Evolutionary conservation across 352 stramenopile genomes (phyloP).

Genomic region (Phytophthora hybrid): DNA sequence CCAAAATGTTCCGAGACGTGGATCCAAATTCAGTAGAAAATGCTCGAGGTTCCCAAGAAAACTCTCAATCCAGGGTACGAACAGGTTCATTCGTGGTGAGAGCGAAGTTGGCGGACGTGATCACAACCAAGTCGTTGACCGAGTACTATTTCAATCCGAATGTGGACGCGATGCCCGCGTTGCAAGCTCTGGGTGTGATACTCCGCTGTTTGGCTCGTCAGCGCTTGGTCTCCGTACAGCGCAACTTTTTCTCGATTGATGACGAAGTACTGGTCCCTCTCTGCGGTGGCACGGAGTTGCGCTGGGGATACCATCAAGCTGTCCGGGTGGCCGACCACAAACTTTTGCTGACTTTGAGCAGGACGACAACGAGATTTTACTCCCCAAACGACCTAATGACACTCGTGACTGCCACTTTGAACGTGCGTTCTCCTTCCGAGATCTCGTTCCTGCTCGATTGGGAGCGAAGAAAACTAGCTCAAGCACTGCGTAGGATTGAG

Average conservation of each 20-base stretch:
- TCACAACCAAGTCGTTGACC: background rate
- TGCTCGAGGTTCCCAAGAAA: background rate
- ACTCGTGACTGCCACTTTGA: background rate
- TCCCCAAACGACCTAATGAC: background rate
- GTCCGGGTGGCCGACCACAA: background rate
- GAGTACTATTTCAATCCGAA: background rate
- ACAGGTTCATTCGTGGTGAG: background rate
- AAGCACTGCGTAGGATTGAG: background rate
- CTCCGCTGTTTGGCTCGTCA: background rate
- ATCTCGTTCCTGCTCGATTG: background rate
- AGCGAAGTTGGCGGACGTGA: background rate
- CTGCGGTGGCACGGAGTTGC: background rate
- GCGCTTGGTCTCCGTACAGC: background rate
- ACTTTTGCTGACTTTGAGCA: background rate
- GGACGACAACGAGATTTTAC: background rate
- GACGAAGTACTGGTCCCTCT: background rate
- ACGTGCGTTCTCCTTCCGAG: background rate
- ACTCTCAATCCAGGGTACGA: background rate
- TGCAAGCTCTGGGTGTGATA: background rate
- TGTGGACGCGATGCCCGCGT: background rate
- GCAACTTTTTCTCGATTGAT: background rate
- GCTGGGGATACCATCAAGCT: background rate
- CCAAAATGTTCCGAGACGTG: background rate
- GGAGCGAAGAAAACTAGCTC: background rate
- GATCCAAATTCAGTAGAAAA: background rate